Evolutionary conservation across 371 early-diverging fungal genomes (phyloP).

Genomic region (Mucor velutinosus): DNA sequence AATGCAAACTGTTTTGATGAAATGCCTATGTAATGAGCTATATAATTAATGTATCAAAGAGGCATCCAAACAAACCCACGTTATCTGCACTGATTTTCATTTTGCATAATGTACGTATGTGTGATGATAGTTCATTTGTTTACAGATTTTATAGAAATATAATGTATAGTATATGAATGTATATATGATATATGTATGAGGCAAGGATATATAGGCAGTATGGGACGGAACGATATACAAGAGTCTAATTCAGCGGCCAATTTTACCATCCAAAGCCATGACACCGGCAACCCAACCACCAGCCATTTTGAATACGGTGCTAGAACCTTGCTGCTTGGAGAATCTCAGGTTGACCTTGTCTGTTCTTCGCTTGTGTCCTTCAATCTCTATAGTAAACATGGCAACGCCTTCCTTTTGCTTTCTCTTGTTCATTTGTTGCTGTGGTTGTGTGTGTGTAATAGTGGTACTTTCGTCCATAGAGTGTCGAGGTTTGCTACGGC

Average conservation of each 20-base stretch:
- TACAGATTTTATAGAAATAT: too few species aligned
- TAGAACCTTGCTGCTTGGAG: slow-evolving; percentile 43
- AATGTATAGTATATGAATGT: too few species aligned
- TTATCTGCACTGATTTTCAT: too few species aligned
- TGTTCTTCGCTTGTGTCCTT: slow-evolving; percentile 16
- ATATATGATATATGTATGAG: too few species aligned
- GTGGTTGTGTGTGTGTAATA: not conserved
- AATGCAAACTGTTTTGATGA: too few species aligned
- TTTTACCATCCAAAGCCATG: slow-evolving; percentile 32
- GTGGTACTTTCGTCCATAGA: slow-evolving; percentile 27
- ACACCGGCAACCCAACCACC: slow-evolving; percentile 49
- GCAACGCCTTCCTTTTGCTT: slow-evolving; percentile 39
- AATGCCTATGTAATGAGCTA: too few species aligned
- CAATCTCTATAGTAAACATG: slow-evolving; percentile 36
- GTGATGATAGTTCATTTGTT: too few species aligned
- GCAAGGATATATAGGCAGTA: too few species aligned
- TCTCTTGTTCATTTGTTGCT: slow-evolving; percentile 9
- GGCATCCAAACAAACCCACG: too few species aligned
- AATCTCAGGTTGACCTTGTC: slow-evolving; percentile 33
- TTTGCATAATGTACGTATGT: too few species aligned
- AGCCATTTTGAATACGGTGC: slow-evolving; percentile 49
- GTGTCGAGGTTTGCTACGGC: slow-evolving; percentile 32
- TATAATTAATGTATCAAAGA: too few species aligned
- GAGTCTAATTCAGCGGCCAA: slow-evolving; percentile 5
- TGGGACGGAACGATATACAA: too few species aligned